These are phyloP conservation scores for Torrubiella hemipterigena DNA, from an alignment of 2,329 filamentous ascomycete species.

Conservation along the genomic window DNA sequence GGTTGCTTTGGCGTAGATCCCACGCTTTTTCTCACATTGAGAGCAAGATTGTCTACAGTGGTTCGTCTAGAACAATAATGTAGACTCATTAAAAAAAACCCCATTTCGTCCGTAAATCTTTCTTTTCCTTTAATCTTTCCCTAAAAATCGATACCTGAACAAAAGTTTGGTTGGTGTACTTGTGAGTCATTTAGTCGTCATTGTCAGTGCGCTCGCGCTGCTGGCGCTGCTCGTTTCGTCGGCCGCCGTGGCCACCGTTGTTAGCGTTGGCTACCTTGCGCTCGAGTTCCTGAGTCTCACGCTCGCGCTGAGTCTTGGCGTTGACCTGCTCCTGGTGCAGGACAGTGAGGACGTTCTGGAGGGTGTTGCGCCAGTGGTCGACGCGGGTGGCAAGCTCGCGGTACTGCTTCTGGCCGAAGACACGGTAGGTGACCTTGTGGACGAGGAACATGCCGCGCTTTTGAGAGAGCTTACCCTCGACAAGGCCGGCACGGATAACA, in stretches of 20 bases:
- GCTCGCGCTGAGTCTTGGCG: conserved; percentile 65
- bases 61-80: no score
- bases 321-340: conserved; percentile 72
- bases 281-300: conserved; percentile 60
- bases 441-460: conserved; percentile 87
- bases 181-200: conserved; percentile 38
- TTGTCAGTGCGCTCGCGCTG: conserved; percentile 40
- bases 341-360: conserved; percentile 66
- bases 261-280: conserved; percentile 43
- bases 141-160: no score
- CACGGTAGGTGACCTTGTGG: conserved; percentile 90
- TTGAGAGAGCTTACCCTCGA: conserved; percentile 94
- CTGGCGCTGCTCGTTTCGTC: conserved; percentile 16
- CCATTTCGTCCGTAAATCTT: no score
- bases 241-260: conserved; percentile 17
- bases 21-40: no score
- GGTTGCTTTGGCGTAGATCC: no score
- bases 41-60: no score
- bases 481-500: conserved; percentile 86
- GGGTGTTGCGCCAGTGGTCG: conserved; percentile 79
- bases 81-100: no score
- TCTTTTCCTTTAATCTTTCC: no score
- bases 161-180: no score
- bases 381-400: conserved; percentile 81
- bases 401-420: conserved; percentile 98